Base-by-base conservation (phyloP, 83 land plant species). In the Picea abies region DNA sequence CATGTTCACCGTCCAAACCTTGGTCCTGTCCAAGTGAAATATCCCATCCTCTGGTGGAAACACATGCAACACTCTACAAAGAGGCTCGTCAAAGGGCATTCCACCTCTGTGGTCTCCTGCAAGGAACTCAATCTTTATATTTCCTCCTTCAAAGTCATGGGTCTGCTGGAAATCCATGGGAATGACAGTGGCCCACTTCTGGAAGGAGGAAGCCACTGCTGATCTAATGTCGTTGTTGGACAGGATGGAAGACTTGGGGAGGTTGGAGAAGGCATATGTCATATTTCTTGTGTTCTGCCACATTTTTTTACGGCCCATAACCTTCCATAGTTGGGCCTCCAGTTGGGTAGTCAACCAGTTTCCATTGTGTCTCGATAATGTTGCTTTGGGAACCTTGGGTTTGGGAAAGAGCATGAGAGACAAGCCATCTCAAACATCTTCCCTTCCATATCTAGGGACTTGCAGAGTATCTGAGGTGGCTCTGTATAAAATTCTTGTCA, bases 401-500 rank as follows among this genome's bases (percentile, higher is more conserved):
- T 41, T 68, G 5, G 15, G 32, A 4, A 12, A 16, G 1, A 68
- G 72, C 72, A 68, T 68, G 17, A 68, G 16, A 10, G 72, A 29
- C 29, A 29, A 29, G 29, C 29, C 29, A 29, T 29, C 29, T 29
- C 29, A 1, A 29, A 29, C 29, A 29, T 29, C 29, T 29, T 29
- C 29, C 0, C 29, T 29, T 29, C 29, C 29, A 29, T 1, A 29
- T 29, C 29, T 29, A 1, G 29, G 29, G 29, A 29, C 29, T 29
- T 1, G 0, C 29, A 29, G 29, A 29, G 29, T 81, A 3, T 78
- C 35, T 7, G 90, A n/a, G 0, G 94, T 92, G 4, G 63, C 61
- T 3, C 16, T 65, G 63, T 92, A 91, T 17, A 90, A 84, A 1
- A 71, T 4, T 22, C 94, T 92, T 37, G 94, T 88, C 60, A 17